These are phyloP conservation scores for Cnidoscolus chayamansa DNA, from an alignment of 441 rosid species.

Conservation along the genomic window DNA sequence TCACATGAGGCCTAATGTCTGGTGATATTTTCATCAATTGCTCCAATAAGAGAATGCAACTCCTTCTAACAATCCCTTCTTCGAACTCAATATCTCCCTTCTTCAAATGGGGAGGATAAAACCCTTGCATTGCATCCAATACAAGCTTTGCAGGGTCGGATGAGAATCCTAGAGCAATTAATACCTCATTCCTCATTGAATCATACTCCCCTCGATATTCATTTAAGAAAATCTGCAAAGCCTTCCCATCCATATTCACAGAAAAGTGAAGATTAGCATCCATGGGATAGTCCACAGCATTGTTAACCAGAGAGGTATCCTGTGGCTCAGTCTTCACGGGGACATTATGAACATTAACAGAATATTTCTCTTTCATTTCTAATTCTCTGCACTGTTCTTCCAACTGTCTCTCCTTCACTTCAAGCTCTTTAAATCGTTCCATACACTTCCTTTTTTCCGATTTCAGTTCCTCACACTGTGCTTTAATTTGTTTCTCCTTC, in stretches of 20 bases:
- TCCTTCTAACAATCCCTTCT: constrained; percentile 17
- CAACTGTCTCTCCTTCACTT: not conserved
- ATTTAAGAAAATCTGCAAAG: constrained; percentile 30
- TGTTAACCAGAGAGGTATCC: not conserved
- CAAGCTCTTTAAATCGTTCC: not conserved
- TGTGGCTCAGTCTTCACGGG: not conserved
- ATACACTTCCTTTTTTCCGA: constrained; percentile 5
- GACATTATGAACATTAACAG: not conserved
- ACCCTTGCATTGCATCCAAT: constrained; percentile 33
- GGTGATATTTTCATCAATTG: constrained; percentile 22
- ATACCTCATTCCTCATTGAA: constrained; percentile 22
- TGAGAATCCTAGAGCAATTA: constrained; percentile 22
- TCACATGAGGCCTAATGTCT: constrained; percentile 14
- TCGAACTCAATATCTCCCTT: constrained; percentile 18
- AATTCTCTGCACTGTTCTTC: not conserved
- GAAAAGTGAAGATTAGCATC: constrained; percentile 15
- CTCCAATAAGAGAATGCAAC: constrained; percentile 26
- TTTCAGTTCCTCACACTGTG: not conserved
- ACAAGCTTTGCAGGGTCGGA: constrained; percentile 40
- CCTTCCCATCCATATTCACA: constrained; percentile 28
- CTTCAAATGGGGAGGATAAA: constrained; percentile 25
- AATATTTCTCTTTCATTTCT: not conserved
- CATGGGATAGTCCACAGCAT: not conserved
- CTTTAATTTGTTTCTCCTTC: not conserved
- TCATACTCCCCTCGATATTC: constrained; percentile 24